phyloP scores from a whole-genome alignment of 1,139 yeast species.

The Arxiozyma heterogenica region DNA sequence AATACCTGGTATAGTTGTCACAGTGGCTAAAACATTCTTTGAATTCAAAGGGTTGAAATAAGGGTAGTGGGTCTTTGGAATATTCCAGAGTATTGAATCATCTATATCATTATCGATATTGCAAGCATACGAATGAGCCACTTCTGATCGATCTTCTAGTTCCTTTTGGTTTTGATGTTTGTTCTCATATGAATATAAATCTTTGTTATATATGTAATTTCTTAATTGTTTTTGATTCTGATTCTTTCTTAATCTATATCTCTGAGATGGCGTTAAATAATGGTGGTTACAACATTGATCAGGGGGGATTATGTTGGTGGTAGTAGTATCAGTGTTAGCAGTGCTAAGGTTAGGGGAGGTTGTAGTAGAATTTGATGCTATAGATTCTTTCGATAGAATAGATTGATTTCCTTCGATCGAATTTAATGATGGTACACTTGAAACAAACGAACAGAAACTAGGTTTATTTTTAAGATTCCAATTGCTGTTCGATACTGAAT shows the following conservation, averaged over 20 bases:
- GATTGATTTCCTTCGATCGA: slow-evolving; percentile 12
- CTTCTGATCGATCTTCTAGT: no score
- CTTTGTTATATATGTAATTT: not conserved
- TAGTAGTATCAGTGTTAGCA: not conserved
- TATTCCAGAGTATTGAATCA: slow-evolving; percentile 37
- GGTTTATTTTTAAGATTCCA: not conserved
- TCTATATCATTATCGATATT: slow-evolving; percentile 23
- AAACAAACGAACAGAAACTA: not conserved
- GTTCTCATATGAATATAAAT: not conserved
- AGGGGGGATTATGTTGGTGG: not conserved
- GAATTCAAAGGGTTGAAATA: not conserved
- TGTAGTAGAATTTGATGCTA: not conserved
- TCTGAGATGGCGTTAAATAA: slow-evolving; percentile 33
- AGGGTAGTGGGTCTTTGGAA: slow-evolving; percentile 28
- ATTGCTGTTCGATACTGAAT: slow-evolving; percentile 15
- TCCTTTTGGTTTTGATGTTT: not conserved
- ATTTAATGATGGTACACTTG: not conserved
- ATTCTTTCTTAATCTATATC: slow-evolving; percentile 31
- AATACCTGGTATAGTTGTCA: slow-evolving; percentile 32
- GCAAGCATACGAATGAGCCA: slow-evolving; percentile 4
- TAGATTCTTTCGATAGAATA: slow-evolving; percentile 9
- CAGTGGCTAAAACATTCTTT: slow-evolving; percentile 26
- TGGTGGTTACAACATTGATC: slow-evolving; percentile 33
- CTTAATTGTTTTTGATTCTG: slow-evolving; percentile 21
- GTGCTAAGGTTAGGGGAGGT: no score